A percentile compares a stretch with the other conserved stretches of the same genome.
These are phyloP conservation scores for Berberis thunbergii DNA, from an alignment of 164 flowering plant genomes.

Conservation along the genomic window DNA sequence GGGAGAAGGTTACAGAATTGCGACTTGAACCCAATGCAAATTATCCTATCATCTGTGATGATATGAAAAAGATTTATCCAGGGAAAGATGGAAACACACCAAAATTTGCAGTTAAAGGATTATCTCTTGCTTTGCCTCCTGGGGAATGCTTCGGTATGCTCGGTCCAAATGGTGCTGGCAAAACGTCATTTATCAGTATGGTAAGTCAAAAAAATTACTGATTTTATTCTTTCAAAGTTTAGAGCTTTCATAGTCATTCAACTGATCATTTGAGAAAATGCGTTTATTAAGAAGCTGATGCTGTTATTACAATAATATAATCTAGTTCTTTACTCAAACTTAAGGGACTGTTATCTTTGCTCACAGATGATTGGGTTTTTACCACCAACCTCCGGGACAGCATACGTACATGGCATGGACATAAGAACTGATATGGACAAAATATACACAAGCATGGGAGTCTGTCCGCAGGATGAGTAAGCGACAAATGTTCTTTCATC, in stretches of 20 bases:
- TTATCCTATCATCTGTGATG: constrained; percentile 53
- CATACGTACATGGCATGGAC: constrained; percentile 54
- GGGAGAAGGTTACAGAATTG: constrained; percentile 56
- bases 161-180: constrained; percentile 95
- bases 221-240: too few relatives aligned
- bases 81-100: constrained; percentile 73
- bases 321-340: too few relatives aligned
- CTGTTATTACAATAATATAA: too few relatives aligned
- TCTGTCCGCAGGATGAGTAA: constrained; percentile 74
- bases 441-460: constrained; percentile 76
- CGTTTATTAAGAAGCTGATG: too few relatives aligned
- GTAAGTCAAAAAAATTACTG: too few relatives aligned
- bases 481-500: too few relatives aligned
- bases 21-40: constrained; percentile 30
- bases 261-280: too few relatives aligned
- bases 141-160: constrained; percentile 95
- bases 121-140: constrained; percentile 72
- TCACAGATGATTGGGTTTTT: constrained; percentile 57
- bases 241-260: too few relatives aligned
- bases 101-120: constrained; percentile 58
- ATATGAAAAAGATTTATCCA: constrained; percentile 61
- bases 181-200: constrained; percentile 80
- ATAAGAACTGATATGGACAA: constrained; percentile 51
- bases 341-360: too few relatives aligned
- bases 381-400: constrained; percentile 61